Evolutionary conservation across 371 early-diverging fungal species (phyloP).

Genomic region (Rhizomucor miehei): DNA sequence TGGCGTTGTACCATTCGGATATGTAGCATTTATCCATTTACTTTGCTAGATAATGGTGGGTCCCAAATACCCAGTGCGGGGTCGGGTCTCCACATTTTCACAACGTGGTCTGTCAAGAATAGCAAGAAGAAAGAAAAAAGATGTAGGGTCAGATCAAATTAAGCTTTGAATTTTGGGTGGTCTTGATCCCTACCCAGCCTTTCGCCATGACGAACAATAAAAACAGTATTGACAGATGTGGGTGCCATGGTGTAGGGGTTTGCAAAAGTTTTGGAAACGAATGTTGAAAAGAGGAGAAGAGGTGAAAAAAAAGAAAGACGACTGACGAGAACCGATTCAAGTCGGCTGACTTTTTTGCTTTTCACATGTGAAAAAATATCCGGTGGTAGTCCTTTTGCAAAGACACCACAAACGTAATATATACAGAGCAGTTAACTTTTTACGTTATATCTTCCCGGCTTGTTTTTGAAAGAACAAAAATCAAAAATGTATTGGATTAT

Average conservation of each 20-base stretch:
- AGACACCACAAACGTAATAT: too few relatives aligned
- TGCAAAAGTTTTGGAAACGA: background rate
- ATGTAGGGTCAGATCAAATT: background rate
- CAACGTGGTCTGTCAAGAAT: conserved; percentile 27
- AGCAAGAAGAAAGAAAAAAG: too few relatives aligned
- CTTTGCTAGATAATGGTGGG: conserved; percentile 34
- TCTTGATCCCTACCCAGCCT: conserved; percentile 17
- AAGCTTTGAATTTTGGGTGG: background rate
- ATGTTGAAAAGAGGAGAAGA: background rate
- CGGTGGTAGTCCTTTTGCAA: too few relatives aligned
- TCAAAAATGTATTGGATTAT: too few relatives aligned
- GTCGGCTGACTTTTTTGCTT: too few relatives aligned
- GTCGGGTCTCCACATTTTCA: conserved; percentile 40
- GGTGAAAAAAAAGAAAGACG: conserved; percentile 1
- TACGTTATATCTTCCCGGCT: too few relatives aligned
- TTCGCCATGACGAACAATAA: conserved; percentile 28
- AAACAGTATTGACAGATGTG: conserved; percentile 10
- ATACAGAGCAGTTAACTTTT: too few relatives aligned
- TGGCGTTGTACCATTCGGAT: background rate
- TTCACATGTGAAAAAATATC: too few relatives aligned
- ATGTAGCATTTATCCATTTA: background rate
- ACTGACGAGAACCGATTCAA: too few relatives aligned
- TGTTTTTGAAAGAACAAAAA: too few relatives aligned
- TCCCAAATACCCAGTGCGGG: conserved; percentile 40
- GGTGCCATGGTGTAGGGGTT: conserved; percentile 8